Base-by-base conservation (phyloP, 495 filamentous ascomycete genomes). In the Tuber indicum region DNA sequence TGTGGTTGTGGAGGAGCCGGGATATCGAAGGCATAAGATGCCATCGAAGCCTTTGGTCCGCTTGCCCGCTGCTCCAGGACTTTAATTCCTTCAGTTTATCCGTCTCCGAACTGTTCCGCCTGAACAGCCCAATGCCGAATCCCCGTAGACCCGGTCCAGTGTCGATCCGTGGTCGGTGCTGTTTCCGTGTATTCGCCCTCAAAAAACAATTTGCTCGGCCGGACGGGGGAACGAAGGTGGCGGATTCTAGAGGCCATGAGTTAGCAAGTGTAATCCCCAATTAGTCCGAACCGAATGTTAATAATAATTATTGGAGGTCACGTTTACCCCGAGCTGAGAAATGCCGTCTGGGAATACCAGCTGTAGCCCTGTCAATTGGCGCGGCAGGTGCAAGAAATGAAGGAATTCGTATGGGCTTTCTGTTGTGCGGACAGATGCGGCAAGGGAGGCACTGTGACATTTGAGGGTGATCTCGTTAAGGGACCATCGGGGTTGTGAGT, bases 121-220 rank as follows among this genome's bases (percentile, higher is more conserved):
- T 66, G 6, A 66, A 66, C 17, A 66, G 58, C 58, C 58, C 58
- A 66, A 66, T 66, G 58, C 58, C 58, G 32, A 66, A 66, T 36
- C 26, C 58, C 58, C 58, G 58, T 36, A 66, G 58, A 17, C 58
- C 58, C 17, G 58, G 58, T 4, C 58, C 58, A 36, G 58, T 36
- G 17, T 66, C 58, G 14, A 66, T 36, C 58, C 58, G 58, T 36
- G 58, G 58, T 36, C 26, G 58, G 14, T 36, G 58, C 9, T 66
- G 58, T 66, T 66, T 66, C 58, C 58, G 58, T 66, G 14, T 7
- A 66, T 36, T 66, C 36, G 10, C 58, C 58, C 58, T 66, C 58
- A 66, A 36, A 66, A 66, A 36, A 66, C 58, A 66, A 36, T 66
- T 66, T 26, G 58, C 58, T 66, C 58, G 58, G 26, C 58, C 58